Percentiles rank a stretch among this genome's conserved stretches.
These are phyloP conservation scores for Fusarium proliferatum DNA, from an alignment of 2,329 filamentous ascomycete genomes.

Conservation along the genomic window DNA sequence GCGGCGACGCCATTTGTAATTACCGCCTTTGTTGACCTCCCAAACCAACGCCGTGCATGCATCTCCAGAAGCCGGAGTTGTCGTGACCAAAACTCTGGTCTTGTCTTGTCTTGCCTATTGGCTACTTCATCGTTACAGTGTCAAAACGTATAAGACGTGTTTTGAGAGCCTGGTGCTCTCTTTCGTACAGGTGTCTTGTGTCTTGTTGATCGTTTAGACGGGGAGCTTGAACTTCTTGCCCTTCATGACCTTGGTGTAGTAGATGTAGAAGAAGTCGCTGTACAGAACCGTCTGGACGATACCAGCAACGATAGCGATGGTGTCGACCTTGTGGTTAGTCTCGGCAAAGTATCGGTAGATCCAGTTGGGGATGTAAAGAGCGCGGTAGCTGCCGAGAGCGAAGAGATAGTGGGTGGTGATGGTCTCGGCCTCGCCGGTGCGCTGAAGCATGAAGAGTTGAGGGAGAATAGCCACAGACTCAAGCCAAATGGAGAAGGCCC, in stretches of 20 bases:
- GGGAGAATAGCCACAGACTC: slow-evolving; percentile 96
- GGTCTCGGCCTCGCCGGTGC: slow-evolving; percentile 98
- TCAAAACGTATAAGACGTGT: slow-evolving; percentile 7
- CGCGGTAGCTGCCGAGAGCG: slow-evolving; percentile 89
- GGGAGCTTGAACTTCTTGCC: slow-evolving; percentile 89
- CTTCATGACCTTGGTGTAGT: slow-evolving; percentile 95
- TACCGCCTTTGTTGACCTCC: slow-evolving; percentile 42
- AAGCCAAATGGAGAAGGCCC: slow-evolving; percentile 98
- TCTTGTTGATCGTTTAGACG: slow-evolving; percentile 63
- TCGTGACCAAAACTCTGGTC: slow-evolving; percentile 31
- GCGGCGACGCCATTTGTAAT: slow-evolving; percentile 45
- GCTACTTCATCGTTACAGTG: slow-evolving; percentile 34
- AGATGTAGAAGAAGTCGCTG: slow-evolving; percentile 99
- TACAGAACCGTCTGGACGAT: slow-evolving; percentile 95
- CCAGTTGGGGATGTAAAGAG: slow-evolving; percentile 99
- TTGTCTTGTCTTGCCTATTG: slow-evolving; percentile 29
- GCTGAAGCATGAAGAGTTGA: slow-evolving; percentile 97
- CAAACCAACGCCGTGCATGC: slow-evolving; percentile 50
- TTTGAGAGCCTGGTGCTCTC: slow-evolving; percentile 19
- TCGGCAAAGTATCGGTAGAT: slow-evolving; percentile 89
- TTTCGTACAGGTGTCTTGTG: slow-evolving; percentile 21
- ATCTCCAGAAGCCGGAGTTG: slow-evolving; percentile 42
- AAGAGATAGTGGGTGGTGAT: slow-evolving; percentile 99
- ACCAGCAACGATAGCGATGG: slow-evolving; percentile 88
- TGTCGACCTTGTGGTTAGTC: slow-evolving; percentile 77